These are phyloP conservation scores for Linderniella brevidens DNA, from an alignment of 257 asterid species.

Conservation along the genomic window DNA sequence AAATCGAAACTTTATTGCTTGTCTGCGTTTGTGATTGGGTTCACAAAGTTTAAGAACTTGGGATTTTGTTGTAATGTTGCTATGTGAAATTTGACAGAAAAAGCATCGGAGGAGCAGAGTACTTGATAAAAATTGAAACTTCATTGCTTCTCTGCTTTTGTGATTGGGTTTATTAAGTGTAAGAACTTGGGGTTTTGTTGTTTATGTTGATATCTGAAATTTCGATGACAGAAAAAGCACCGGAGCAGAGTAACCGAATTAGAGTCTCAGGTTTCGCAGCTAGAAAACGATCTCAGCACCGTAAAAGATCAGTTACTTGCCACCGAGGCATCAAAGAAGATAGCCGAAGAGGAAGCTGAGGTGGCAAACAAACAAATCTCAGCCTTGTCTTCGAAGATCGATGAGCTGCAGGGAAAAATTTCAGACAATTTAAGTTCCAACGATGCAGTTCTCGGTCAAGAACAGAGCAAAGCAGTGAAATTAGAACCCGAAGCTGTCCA, in stretches of 20 bases:
- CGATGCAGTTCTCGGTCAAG: too few species aligned
- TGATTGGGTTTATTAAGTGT: background rate
- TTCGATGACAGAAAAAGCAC: conserved; percentile 30
- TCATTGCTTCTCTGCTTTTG: background rate
- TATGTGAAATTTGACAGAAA: background rate
- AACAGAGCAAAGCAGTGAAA: conserved; percentile 31
- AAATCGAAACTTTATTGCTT: too few species aligned
- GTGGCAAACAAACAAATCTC: too few species aligned
- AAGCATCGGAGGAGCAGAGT: too few species aligned
- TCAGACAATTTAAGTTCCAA: too few species aligned
- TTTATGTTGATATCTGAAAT: background rate
- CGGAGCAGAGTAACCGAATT: conserved; percentile 40
- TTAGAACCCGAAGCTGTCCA: conserved; percentile 36
- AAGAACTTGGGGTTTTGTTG: background rate
- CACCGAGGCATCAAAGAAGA: conserved; percentile 57
- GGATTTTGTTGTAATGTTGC: background rate
- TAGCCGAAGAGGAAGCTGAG: conserved; percentile 17
- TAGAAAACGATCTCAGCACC: conserved; percentile 58
- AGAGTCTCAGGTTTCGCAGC: conserved; percentile 61
- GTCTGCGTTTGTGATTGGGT: too few species aligned
- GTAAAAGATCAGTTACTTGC: conserved; percentile 56
- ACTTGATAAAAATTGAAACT: background rate
- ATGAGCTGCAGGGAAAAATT: too few species aligned
- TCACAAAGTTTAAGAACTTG: background rate
- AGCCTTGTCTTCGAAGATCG: too few species aligned